Evolutionary conservation across 805 yeast genomes (phyloP).

Genomic region (Priceomyces melissophilus): DNA sequence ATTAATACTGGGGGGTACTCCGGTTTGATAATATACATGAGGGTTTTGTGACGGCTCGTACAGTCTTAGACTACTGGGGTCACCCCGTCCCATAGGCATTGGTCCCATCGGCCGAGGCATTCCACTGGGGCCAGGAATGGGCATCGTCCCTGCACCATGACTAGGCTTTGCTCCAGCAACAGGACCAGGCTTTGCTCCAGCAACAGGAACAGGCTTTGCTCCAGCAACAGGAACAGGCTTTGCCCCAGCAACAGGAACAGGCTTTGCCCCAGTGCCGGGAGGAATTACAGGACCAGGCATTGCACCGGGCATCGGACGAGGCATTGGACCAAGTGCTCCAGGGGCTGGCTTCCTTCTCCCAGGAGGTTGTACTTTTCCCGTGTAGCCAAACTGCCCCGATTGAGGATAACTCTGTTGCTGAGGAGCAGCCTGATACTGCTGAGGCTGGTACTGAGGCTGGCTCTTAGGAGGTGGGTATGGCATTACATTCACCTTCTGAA

Average conservation of each 20-base stretch:
- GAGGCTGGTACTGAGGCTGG: background rate
- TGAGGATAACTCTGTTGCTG: constrained; percentile 14
- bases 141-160: too few species aligned
- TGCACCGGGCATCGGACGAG: too few species aligned
- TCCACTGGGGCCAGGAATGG: background rate
- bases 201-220: too few species aligned
- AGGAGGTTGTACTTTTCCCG: constrained; percentile 8
- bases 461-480: constrained; percentile 5
- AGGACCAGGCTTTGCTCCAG: too few species aligned
- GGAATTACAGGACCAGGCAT: too few species aligned
- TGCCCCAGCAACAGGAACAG: too few species aligned
- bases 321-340: too few species aligned
- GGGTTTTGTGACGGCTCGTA: constrained; percentile 5
- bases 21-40: constrained; percentile 8
- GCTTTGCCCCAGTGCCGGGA: too few species aligned
- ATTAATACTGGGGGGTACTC: constrained; percentile 8
- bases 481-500: constrained; percentile 1
- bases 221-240: background rate
- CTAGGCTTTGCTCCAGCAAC: too few species aligned
- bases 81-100: background rate
- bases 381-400: constrained; percentile 11
- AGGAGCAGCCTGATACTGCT: constrained; percentile 10
- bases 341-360: background rate
- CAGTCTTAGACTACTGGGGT: constrained; percentile 3
- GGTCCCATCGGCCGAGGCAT: background rate